phyloP scores from a whole-genome alignment of 306 rosid species.

The Lotus japonicus region DNA sequence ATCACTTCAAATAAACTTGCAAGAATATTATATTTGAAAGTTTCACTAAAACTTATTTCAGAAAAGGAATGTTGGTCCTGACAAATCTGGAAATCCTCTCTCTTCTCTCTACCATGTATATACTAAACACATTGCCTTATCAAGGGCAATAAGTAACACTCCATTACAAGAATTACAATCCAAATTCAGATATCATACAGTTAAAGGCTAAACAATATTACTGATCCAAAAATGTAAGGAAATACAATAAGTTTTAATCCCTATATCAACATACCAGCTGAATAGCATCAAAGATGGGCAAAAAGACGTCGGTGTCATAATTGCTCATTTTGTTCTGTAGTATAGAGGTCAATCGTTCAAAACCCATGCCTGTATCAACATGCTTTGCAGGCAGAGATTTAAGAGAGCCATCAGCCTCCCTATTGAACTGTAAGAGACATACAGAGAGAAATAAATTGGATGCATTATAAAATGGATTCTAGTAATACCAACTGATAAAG shows the following conservation, averaged over 20 bases:
- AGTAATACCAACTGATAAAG: neutral
- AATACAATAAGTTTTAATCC: constrained; percentile 46
- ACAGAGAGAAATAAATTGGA: constrained; percentile 10
- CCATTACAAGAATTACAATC: neutral
- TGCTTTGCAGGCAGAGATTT: constrained; percentile 91
- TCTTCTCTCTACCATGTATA: neutral
- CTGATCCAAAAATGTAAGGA: neutral
- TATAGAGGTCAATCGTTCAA: constrained; percentile 84
- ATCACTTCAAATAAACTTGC: neutral
- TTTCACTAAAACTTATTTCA: neutral
- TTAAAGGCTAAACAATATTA: neutral
- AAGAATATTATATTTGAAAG: neutral
- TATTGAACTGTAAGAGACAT: constrained; percentile 52
- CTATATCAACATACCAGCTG: constrained; percentile 65
- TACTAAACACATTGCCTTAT: neutral
- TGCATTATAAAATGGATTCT: constrained; percentile 3
- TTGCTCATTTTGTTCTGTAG: constrained; percentile 93
- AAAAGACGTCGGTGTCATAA: constrained; percentile 88
- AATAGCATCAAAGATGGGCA: constrained; percentile 88
- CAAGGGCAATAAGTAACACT: neutral
- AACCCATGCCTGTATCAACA: constrained; percentile 96
- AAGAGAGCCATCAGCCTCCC: constrained; percentile 87
- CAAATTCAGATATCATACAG: constrained; percentile 9
- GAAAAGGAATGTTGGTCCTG: neutral
- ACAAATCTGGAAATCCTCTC: neutral